phyloP scores from a whole-genome alignment of 163 green algal genomes.

The Scenedesmus sp. region DNA sequence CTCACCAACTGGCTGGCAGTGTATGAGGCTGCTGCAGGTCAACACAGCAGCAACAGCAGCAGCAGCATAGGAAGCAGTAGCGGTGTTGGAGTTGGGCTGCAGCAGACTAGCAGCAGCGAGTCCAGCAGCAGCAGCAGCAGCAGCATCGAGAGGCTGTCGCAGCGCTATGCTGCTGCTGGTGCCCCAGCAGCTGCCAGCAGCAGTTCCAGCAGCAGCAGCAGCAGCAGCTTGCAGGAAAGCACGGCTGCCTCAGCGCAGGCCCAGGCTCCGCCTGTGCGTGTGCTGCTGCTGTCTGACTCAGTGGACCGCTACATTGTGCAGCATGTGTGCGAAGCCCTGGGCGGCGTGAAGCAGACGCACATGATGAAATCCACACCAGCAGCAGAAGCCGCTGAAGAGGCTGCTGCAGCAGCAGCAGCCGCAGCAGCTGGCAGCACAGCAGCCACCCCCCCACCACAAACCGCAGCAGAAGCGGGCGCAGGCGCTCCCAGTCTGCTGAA shows the following conservation, averaged over 20 bases:
- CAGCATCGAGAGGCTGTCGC: not conserved
- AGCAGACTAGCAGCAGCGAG: not conserved
- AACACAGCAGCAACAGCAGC: constrained; percentile 4
- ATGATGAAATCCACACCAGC: constrained; percentile 10
- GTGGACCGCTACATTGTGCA: constrained; percentile 50
- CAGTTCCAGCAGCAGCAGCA: constrained; percentile 23
- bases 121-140: not conserved
- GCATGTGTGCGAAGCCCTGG: constrained; percentile 43
- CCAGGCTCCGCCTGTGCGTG: not conserved
- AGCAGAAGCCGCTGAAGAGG: not conserved
- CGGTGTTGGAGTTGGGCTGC: not conserved
- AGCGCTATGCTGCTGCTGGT: not conserved
- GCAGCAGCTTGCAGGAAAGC: not conserved
- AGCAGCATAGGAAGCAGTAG: constrained; percentile 2
- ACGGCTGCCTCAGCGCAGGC: not conserved
- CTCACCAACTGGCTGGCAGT: constrained; percentile 34
- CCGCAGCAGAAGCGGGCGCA: not conserved
- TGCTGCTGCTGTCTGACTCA: constrained; percentile 55
- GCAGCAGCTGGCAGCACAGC: constrained; percentile 33
- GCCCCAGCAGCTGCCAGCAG: not conserved
- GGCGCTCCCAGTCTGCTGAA: not conserved
- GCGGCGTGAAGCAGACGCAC: constrained; percentile 39
- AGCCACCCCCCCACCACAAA: not conserved
- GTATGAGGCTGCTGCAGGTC: constrained; percentile 16
- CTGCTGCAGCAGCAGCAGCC: constrained; percentile 35